phyloP scores from a whole-genome alignment of 2,329 filamentous ascomycete species.

The Coleophoma cylindrospora region DNA sequence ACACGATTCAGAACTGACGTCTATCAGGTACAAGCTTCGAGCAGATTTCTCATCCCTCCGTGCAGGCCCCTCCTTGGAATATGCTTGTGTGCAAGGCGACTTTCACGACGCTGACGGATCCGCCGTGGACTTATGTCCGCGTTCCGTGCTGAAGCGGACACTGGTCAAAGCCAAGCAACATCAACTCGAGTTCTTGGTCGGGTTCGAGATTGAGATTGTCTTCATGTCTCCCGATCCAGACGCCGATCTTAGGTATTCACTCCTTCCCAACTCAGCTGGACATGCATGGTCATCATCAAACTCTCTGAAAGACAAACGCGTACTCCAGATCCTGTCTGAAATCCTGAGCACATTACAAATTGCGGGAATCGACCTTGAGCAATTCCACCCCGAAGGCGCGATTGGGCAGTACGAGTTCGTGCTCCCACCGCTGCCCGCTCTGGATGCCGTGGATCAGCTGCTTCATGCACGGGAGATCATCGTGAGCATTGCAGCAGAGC shows the following conservation, averaged over 20 bases:
- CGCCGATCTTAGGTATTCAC: conserved; percentile 30
- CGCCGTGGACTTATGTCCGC: conserved; percentile 54
- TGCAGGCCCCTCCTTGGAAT: conserved; percentile 50
- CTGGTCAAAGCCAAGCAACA: conserved; percentile 45
- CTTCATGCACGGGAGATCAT: conserved; percentile 69
- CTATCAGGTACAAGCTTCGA: conserved; percentile 46
- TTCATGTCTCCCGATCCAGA: conserved; percentile 45
- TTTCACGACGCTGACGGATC: conserved; percentile 55
- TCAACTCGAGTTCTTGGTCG: conserved; percentile 57
- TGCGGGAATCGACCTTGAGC: conserved; percentile 62
- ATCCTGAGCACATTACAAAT: conserved; percentile 56
- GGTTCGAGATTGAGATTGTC: conserved; percentile 79
- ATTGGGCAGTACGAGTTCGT: conserved; percentile 76
- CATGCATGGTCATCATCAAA: conserved; percentile 70
- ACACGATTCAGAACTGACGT: too few species aligned
- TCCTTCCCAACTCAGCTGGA: conserved; percentile 47
- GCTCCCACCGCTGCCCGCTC: conserved; percentile 54
- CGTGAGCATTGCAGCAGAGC: conserved; percentile 53
- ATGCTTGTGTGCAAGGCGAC: conserved; percentile 62
- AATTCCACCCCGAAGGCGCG: conserved; percentile 71
- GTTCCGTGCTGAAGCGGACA: conserved; percentile 53
- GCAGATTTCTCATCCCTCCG: conserved; percentile 62
- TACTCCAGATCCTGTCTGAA: conserved; percentile 57
- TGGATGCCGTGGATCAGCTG: conserved; percentile 67
- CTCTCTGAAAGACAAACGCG: conserved; percentile 51